A percentile compares a stretch with the other conserved stretches of the same genome.
Evolutionary conservation across 176 grass and related monocot species (phyloP).

Genomic region (Lolium rigidum): DNA sequence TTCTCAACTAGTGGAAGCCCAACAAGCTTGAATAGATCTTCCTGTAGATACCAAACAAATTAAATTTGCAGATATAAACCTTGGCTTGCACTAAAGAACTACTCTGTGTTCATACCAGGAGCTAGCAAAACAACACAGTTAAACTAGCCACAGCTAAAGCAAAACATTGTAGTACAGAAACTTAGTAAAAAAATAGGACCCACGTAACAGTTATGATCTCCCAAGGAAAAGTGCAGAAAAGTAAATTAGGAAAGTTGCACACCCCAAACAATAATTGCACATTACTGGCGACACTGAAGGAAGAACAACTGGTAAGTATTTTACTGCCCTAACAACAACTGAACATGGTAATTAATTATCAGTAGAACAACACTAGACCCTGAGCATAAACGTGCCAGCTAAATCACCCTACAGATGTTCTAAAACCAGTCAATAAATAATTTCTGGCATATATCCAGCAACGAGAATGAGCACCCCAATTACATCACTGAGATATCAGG

Average conservation of each 20-base stretch:
- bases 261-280: neutral
- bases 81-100: slow-evolving; percentile 8
- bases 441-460: neutral
- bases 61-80: slow-evolving; percentile 20
- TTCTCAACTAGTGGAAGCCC: slow-evolving; percentile 91
- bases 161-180: neutral
- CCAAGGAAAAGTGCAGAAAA: neutral
- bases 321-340: neutral
- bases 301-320: neutral
- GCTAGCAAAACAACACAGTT: neutral
- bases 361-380: neutral
- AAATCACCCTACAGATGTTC: slow-evolving; percentile 21
- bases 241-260: neutral
- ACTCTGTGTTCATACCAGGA: neutral
- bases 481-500: neutral
- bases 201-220: neutral
- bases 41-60: slow-evolving; percentile 52
- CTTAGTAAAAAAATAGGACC: neutral
- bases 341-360: neutral
- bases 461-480: neutral
- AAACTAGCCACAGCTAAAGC: slow-evolving; percentile 22
- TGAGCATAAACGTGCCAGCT: neutral
- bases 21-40: slow-evolving; percentile 85
- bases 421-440: neutral
- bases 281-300: neutral